A percentile compares a stretch with the other conserved stretches of the same genome.
These are phyloP conservation scores for Suhomyces sp. DNA, from an alignment of 805 yeast species.

Conservation along the genomic window DNA sequence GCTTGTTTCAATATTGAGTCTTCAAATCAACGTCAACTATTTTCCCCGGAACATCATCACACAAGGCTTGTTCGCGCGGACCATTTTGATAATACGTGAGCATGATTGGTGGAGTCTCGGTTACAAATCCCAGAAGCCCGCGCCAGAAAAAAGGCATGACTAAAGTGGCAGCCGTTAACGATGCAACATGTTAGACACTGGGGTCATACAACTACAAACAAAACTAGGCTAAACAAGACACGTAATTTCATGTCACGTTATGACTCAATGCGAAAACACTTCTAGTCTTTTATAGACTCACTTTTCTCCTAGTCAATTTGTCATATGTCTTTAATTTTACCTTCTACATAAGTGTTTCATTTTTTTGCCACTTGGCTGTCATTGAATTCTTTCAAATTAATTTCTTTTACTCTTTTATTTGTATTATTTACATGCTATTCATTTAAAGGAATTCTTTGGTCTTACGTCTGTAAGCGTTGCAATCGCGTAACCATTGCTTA, in stretches of 20 bases:
- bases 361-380: neutral
- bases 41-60: neutral
- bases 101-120: neutral
- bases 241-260: neutral
- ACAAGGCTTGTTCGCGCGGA: neutral
- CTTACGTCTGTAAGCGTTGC: slow-evolving; percentile 84
- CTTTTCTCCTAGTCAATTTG: too few species aligned
- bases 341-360: neutral
- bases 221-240: neutral
- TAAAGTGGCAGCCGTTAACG: neutral
- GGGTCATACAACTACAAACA: neutral
- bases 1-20: neutral
- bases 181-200: neutral
- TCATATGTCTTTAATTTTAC: too few species aligned
- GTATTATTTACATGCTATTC: slow-evolving; percentile 5
- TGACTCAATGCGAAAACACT: neutral
- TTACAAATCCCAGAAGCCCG: neutral
- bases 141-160: neutral
- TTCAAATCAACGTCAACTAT: neutral
- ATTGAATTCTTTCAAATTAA: neutral
- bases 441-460: slow-evolving; percentile 65
- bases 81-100: neutral
- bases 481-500: slow-evolving; percentile 94
- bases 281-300: neutral
- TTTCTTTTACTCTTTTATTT: neutral